Evolutionary conservation across 805 yeast species (phyloP).

Genomic region (Wickerhamiella siamensis): DNA sequence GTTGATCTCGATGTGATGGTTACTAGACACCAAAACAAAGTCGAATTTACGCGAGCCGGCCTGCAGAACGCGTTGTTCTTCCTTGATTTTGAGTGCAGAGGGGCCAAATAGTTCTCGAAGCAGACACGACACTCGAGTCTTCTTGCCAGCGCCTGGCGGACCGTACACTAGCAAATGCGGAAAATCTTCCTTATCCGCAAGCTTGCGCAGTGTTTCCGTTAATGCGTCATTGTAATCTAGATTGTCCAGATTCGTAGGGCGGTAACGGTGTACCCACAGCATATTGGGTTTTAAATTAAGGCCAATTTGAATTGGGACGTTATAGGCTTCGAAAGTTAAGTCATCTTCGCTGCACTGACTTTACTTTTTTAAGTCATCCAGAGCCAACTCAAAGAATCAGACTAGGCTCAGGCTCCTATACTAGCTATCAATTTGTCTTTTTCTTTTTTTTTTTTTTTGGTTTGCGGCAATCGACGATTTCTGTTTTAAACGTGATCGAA

Average conservation of each 20-base stretch:
- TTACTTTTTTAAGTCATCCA: too few species aligned
- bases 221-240: conserved; percentile 56
- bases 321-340: too few species aligned
- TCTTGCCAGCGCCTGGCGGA: conserved; percentile 94
- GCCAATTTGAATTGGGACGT: too few species aligned
- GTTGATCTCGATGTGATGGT: conserved; percentile 84
- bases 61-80: conserved; percentile 74
- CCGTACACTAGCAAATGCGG: conserved; percentile 91
- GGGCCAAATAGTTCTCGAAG: conserved; percentile 69
- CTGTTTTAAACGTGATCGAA: too few species aligned
- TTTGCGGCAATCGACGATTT: too few species aligned
- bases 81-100: conserved; percentile 69
- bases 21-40: conserved; percentile 82
- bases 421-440: too few species aligned
- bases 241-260: conserved; percentile 55
- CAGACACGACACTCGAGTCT: conserved; percentile 76
- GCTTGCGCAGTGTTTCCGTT: conserved; percentile 46
- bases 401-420: too few species aligned
- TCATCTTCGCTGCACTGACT: too few species aligned
- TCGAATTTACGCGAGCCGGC: conserved; percentile 66
- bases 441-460: too few species aligned
- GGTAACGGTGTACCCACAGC: conserved; percentile 90
- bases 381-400: too few species aligned
- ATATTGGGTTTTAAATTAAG: conserved; percentile 29
- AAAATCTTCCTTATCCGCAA: conserved; percentile 63